Evolutionary conservation across 345 rosid genomes (phyloP).

Genomic region (Arabidopsis suecica): DNA sequence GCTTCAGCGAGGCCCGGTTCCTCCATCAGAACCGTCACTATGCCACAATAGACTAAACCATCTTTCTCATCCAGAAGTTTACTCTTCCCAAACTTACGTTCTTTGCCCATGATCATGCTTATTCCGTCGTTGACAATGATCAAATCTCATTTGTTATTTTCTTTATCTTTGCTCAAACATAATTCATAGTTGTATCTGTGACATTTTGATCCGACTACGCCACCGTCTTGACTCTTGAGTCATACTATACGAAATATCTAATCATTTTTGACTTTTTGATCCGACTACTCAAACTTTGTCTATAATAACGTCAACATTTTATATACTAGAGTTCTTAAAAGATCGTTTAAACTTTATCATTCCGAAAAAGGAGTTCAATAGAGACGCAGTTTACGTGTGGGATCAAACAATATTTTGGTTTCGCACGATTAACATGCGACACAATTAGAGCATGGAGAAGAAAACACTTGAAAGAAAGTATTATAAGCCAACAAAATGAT

Average conservation of each 20-base stretch:
- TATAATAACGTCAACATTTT: no score
- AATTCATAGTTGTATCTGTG: slow-evolving; percentile 20
- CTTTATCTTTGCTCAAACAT: not conserved
- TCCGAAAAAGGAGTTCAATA: no score
- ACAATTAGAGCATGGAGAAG: no score
- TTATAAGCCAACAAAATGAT: no score
- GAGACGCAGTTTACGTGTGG: no score
- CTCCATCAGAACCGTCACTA: slow-evolving; percentile 68
- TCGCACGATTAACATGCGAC: no score
- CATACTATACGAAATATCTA: not conserved
- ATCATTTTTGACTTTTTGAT: no score
- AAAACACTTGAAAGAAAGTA: no score
- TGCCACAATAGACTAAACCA: slow-evolving; percentile 56
- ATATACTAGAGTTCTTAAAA: no score
- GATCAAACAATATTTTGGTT: no score
- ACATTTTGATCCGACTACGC: not conserved
- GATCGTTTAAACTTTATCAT: no score
- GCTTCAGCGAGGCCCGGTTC: slow-evolving; percentile 63
- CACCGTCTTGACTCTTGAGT: not conserved
- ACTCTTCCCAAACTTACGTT: slow-evolving; percentile 36
- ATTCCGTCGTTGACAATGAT: not conserved
- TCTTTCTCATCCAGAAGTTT: slow-evolving; percentile 29
- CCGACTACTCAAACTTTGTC: no score
- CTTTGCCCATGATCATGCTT: slow-evolving; percentile 50
- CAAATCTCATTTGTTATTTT: not conserved